These are phyloP conservation scores for Candida maris DNA, from an alignment of 805 yeast species.

Conservation along the genomic window DNA sequence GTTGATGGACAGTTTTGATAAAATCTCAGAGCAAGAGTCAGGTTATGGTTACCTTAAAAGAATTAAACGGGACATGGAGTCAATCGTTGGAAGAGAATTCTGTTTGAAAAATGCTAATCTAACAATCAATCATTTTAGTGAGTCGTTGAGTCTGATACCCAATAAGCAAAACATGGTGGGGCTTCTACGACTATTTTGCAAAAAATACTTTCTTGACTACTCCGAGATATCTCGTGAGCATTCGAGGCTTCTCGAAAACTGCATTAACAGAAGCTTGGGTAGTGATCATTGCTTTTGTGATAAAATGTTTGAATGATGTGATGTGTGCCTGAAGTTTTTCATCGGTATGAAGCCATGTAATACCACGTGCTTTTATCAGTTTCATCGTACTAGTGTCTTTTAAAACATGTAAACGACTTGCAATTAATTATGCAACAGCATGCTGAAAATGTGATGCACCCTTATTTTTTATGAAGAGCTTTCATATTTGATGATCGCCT, in stretches of 20 bases:
- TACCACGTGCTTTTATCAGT: no score
- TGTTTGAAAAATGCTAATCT: slow-evolving; percentile 3
- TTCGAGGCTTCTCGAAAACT: slow-evolving; percentile 43
- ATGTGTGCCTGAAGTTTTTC: no score
- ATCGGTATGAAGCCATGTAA: no score
- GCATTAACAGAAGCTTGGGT: slow-evolving; percentile 50
- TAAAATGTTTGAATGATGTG: slow-evolving; percentile 42
- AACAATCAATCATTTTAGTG: slow-evolving; percentile 24
- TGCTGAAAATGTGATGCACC: no score
- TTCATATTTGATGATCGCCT: no score
- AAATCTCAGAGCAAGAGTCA: slow-evolving; percentile 38
- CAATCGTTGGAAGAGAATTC: slow-evolving; percentile 14
- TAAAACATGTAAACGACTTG: no score
- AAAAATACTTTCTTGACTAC: slow-evolving; percentile 32
- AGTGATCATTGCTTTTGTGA: slow-evolving; percentile 40
- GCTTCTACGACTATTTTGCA: slow-evolving; percentile 38
- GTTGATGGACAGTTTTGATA: slow-evolving; percentile 1
- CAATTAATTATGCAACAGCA: no score
- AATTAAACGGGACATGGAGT: slow-evolving; percentile 36
- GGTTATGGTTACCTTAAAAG: slow-evolving; percentile 46
- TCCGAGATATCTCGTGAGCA: slow-evolving; percentile 57
- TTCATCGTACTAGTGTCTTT: no score
- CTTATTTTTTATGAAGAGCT: no score
- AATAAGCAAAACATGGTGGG: slow-evolving; percentile 50
- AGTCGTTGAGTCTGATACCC: slow-evolving; percentile 31